phyloP scores from a whole-genome alignment of 1,139 yeast species.

The Casaregolazyma suthepensis region DNA sequence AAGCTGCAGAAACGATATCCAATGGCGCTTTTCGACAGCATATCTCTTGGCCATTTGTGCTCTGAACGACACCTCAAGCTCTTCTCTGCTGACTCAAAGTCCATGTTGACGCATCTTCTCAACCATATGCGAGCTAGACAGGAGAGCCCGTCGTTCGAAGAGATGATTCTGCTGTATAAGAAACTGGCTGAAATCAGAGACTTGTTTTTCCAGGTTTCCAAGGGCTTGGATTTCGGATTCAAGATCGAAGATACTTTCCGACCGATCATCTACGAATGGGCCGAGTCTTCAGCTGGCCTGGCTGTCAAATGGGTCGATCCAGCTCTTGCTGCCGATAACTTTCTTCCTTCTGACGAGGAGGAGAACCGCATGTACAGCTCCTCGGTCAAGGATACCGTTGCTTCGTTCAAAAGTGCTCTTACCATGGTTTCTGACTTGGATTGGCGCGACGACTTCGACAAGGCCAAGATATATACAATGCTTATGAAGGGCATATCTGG shows the following conservation, averaged over 20 bases:
- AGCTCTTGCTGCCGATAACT: slow-evolving; percentile 51
- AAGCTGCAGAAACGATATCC: slow-evolving; percentile 56
- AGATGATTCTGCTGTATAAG: slow-evolving; percentile 56
- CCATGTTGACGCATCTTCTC: slow-evolving; percentile 52
- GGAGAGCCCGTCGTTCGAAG: slow-evolving; percentile 45
- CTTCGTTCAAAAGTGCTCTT: slow-evolving; percentile 54
- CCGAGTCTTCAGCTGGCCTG: slow-evolving; percentile 46
- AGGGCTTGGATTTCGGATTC: slow-evolving; percentile 41
- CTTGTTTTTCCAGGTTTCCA: slow-evolving; percentile 47
- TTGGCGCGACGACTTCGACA: slow-evolving; percentile 60
- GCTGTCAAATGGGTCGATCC: slow-evolving; percentile 47
- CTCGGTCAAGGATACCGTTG: slow-evolving; percentile 64
- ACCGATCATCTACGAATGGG: slow-evolving; percentile 54
- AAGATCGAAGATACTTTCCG: slow-evolving; percentile 56
- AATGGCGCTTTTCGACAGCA: slow-evolving; percentile 52
- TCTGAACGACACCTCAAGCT: slow-evolving; percentile 54
- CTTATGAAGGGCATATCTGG: slow-evolving; percentile 58
- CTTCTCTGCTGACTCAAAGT: slow-evolving; percentile 58
- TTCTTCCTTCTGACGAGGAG: slow-evolving; percentile 47
- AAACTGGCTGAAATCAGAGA: slow-evolving; percentile 51
- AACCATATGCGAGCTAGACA: slow-evolving; percentile 36
- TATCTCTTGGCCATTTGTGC: slow-evolving; percentile 50
- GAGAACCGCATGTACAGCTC: slow-evolving; percentile 39
- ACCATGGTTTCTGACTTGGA: slow-evolving; percentile 47
- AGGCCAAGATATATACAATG: slow-evolving; percentile 53